A percentile compares a stretch with the other conserved stretches of the same genome.
phyloP scores from a whole-genome alignment of 345 rosid species.

The Iberis pinnata region DNA sequence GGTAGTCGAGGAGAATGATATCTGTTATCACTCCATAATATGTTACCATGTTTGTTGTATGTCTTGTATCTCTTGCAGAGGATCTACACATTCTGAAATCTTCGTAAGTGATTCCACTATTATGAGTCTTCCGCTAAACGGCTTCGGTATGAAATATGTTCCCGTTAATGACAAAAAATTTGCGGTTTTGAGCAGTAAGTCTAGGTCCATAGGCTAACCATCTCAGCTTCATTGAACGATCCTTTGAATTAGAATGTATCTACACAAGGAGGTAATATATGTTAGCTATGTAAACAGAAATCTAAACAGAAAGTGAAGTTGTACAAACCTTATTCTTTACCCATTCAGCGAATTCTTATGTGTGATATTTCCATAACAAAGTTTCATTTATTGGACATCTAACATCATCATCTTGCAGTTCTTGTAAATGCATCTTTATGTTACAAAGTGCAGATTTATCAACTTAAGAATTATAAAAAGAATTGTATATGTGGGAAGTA shows the following conservation, averaged over 20 bases:
- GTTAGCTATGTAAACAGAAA: neutral
- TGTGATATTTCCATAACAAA: neutral
- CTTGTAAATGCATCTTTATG: neutral
- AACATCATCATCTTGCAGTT: neutral
- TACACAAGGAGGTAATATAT: neutral
- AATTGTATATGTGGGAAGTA: too few relatives aligned
- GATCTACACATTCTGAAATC: neutral
- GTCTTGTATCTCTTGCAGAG: neutral
- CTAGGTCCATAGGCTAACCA: neutral
- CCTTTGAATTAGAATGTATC: neutral
- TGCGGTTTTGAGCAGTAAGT: neutral
- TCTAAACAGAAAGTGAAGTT: neutral
- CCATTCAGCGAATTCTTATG: neutral
- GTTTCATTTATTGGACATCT: neutral
- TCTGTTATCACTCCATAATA: too few relatives aligned
- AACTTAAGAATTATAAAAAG: neutral
- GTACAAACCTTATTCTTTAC: neutral
- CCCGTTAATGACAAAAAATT: neutral
- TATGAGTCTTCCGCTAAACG: neutral
- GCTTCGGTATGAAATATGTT: neutral
- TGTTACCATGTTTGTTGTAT: too few relatives aligned
- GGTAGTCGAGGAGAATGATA: too few relatives aligned
- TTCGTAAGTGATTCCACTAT: neutral
- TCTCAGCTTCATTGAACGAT: neutral
- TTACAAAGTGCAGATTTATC: neutral